phyloP scores from a whole-genome alignment of 139 green algal species.

The Chlamydomonas schloesseri region DNA sequence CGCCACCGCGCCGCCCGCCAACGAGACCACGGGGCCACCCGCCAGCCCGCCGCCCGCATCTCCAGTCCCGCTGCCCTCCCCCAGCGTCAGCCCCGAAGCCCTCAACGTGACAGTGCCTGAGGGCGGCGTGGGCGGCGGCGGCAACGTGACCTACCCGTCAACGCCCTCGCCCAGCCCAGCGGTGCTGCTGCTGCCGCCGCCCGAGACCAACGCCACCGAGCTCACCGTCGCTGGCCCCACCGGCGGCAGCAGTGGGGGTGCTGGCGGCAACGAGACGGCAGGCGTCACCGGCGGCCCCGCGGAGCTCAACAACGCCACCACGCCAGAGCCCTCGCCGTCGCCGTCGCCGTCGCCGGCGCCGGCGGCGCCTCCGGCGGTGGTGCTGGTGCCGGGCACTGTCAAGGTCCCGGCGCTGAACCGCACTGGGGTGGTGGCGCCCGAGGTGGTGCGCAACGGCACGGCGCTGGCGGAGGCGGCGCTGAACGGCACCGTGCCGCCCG shows the following conservation, averaged over 20 bases:
- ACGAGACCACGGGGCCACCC: no score
- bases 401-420: not conserved
- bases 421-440: not conserved
- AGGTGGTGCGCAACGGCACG: slow-evolving; percentile 16
- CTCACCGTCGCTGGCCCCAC: not conserved
- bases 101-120: no score
- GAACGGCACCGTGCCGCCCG: slow-evolving; percentile 5
- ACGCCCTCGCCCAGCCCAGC: no score
- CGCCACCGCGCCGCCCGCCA: no score
- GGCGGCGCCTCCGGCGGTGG: not conserved
- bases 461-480: slow-evolving; percentile 14
- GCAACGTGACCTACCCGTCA: no score
- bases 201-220: no score
- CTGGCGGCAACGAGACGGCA: not conserved
- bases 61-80: no score
- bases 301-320: not conserved
- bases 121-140: no score
- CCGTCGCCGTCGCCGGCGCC: not conserved
- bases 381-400: not conserved
- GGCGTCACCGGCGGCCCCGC: not conserved
- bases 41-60: no score
- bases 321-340: not conserved
- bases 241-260: not conserved
- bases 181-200: no score
- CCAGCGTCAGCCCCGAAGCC: no score